A percentile compares a stretch with the other conserved stretches of the same genome.
Evolutionary conservation across 2,329 filamentous ascomycete genomes (phyloP).

Genomic region (Aspergillus brunneoviolaceus): DNA sequence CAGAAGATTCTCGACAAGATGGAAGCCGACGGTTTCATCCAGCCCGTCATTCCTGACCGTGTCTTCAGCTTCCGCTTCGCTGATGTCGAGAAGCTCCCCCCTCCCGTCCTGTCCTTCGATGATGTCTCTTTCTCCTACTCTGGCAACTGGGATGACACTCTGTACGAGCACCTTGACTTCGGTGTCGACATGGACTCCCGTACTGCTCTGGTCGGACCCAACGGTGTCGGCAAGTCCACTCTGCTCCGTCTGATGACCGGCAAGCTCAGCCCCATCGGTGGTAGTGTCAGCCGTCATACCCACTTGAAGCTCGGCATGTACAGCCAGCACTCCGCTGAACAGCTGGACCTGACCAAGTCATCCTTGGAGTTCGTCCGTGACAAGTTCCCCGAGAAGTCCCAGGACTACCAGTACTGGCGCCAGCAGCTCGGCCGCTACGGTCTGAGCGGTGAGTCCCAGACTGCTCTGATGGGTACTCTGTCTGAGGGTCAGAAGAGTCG

Average conservation of each 20-base stretch:
- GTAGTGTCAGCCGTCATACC: conserved; percentile 85
- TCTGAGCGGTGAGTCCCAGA: conserved; percentile 89
- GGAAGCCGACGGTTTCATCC: conserved; percentile 98
- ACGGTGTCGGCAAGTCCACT: conserved; percentile 98
- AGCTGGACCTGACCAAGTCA: conserved; percentile 97
- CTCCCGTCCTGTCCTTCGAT: conserved; percentile 93
- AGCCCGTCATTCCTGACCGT: conserved; percentile 78
- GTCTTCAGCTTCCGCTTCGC: conserved; percentile 98
- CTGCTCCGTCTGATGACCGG: conserved; percentile 95
- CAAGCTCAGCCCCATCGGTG: conserved; percentile 80
- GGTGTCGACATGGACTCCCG: conserved; percentile 99
- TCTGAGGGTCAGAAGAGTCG: conserved; percentile 97
- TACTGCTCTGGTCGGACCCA: conserved; percentile 93
- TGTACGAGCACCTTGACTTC: conserved; percentile 95
- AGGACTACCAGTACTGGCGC: conserved; percentile 99
- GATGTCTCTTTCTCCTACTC: conserved; percentile 98
- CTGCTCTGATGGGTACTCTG: conserved; percentile 93
- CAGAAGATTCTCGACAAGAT: conserved; percentile 99
- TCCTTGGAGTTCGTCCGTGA: conserved; percentile 96
- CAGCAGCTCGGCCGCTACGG: conserved; percentile 96
- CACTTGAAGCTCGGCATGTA: conserved; percentile 98
- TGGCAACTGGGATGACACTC: conserved; percentile 80
- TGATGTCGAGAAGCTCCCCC: conserved; percentile 98
- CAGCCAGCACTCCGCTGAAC: conserved; percentile 97
- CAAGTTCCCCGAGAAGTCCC: conserved; percentile 83